A percentile compares a stretch with the other conserved stretches of the same genome.
Conservation (phyloP, 2,329 filamentous ascomycete genomes). For the Colletotrichum sp. region DNA sequence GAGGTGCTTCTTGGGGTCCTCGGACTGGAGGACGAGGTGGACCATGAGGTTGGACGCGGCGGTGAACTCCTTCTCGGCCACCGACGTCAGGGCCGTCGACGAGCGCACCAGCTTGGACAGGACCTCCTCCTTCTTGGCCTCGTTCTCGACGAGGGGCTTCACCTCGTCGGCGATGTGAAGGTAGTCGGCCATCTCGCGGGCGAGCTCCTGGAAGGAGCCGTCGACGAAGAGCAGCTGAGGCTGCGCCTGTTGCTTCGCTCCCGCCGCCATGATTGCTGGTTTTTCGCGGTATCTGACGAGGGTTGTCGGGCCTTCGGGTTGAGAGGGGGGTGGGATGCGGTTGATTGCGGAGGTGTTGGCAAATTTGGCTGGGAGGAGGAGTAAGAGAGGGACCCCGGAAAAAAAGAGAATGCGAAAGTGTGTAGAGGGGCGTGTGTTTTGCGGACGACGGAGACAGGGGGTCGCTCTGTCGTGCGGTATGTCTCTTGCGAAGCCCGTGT, state of each 20-base stretch:
- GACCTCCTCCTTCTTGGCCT: constrained; percentile 75
- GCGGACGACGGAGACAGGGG: constrained; percentile 20
- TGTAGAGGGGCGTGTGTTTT: constrained; percentile 17
- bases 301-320: background rate
- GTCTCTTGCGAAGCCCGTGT: constrained; percentile 16
- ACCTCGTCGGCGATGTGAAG: constrained; percentile 84
- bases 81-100: constrained; percentile 77
- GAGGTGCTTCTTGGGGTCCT: constrained; percentile 85
- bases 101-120: constrained; percentile 89
- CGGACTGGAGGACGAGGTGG: constrained; percentile 87
- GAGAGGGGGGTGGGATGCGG: background rate
- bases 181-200: constrained; percentile 93
- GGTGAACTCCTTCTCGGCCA: constrained; percentile 95
- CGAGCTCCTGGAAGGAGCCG: constrained; percentile 91
- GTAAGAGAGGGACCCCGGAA: constrained; percentile 16
- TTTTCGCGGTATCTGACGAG: background rate
- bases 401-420: constrained; percentile 18
- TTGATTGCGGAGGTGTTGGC: constrained; percentile 14
- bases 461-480: constrained; percentile 20
- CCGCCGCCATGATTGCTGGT: constrained; percentile 32
- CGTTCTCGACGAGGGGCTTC: constrained; percentile 73
- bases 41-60: constrained; percentile 97
- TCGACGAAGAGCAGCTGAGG: constrained; percentile 79
- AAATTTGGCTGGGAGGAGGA: constrained; percentile 23
- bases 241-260: constrained; percentile 48